Base-by-base conservation (phyloP, 192 early-diverging fungal genomes). In the Lunasporangiospora selenospora region DNA sequence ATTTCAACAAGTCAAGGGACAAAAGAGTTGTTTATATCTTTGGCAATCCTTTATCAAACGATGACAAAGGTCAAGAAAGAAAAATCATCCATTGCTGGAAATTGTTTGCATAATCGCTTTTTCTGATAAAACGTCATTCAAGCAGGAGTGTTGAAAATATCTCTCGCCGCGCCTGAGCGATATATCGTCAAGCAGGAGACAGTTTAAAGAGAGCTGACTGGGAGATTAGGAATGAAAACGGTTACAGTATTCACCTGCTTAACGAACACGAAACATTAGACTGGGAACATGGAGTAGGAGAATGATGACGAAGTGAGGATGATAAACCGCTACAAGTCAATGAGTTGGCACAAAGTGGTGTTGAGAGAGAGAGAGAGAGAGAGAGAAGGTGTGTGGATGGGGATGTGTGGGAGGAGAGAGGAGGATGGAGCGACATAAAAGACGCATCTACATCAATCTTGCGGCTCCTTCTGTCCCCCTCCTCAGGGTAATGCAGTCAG, bases 61-160 rank as follows among this genome's bases (percentile, higher is more conserved):
- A 61, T 61, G 58, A 61, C 47, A 58, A 50, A 29, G 47, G 58
- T 50, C 58, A 61, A 61, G 29, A 42, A 57, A 57, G 33, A 27
- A 61, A 61, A 16, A 33, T 51, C 48, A 23, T 51, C 39, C 26
- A 24, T 32, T 61, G 58, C 46, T 48, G 51, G 39, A 42, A 61
- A 42, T 31, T 46, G 58, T 51, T 61, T 61, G 36, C 46, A 61
- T 48, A 51, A 33, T 24, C 1, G 48, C 58, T 51, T 51, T 61
- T 51, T 50, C 58, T 61, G 58, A 61, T 42, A 61, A 51, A 61
- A 39, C 37, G 39, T 49, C 43, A 49, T 48, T 26, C 58, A 61
- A 51, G 58, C 48, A 51, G 39, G 48, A 61, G 48, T 61, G 58
- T 51, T 61, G 58, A 39, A 41, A 33, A 61, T 49, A 19, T 50